Conservation (phyloP, 108 stramenopile species). For the Pseudonitzschia multiseries region DNA sequence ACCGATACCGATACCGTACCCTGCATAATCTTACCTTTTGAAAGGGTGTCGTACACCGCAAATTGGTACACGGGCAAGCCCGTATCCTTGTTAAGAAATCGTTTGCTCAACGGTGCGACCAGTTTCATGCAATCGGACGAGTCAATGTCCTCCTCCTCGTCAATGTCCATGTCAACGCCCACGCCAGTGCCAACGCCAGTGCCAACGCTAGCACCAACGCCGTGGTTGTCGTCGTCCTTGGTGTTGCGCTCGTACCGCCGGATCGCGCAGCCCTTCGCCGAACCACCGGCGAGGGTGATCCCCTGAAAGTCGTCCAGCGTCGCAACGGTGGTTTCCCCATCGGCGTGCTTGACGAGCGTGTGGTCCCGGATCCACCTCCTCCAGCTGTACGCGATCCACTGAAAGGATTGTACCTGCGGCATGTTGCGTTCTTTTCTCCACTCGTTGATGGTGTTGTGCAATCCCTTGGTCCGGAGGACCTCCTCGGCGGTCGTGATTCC, state of each 20-base stretch:
- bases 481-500: not conserved
- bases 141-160: not conserved
- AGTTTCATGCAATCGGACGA: not conserved
- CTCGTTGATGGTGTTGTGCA: not conserved
- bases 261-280: too few relatives aligned
- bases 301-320: too few relatives aligned
- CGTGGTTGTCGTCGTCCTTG: not conserved
- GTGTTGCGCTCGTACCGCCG: too few relatives aligned
- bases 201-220: not conserved
- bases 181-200: too few relatives aligned
- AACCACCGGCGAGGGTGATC: too few relatives aligned
- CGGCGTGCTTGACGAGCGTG: not conserved
- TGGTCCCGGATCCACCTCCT: not conserved
- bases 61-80: conserved; percentile 18
- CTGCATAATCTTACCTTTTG: too few relatives aligned
- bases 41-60: conserved; percentile 3
- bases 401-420: not conserved
- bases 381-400: not conserved
- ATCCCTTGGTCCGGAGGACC: not conserved
- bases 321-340: not conserved
- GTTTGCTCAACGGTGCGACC: conserved; percentile 5
- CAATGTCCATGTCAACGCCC: not conserved
- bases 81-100: conserved; percentile 1
- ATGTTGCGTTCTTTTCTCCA: not conserved
- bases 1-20: too few relatives aligned